Evolutionary conservation across 1,284 basidiomycete genomes (phyloP).

Genomic region (Rhodotorula sp.): DNA sequence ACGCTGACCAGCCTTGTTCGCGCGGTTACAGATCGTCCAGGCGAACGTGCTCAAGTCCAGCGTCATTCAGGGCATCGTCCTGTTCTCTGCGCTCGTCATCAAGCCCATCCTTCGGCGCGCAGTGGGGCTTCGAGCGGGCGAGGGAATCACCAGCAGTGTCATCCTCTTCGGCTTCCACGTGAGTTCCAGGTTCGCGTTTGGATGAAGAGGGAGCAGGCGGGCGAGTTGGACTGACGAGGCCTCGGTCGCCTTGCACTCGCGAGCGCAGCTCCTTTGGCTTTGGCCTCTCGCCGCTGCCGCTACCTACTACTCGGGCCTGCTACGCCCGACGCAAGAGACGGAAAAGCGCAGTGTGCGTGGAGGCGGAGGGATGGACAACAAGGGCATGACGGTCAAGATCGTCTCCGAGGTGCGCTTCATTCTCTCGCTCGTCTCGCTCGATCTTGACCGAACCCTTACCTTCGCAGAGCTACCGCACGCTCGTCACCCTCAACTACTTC

Average conservation of each 20-base stretch:
- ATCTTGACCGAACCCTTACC: not conserved
- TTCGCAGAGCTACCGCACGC: constrained; percentile 58
- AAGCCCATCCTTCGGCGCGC: constrained; percentile 35
- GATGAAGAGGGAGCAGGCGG: not conserved
- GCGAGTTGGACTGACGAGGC: not conserved
- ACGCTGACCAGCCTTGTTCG: not conserved
- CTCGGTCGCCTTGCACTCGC: no score
- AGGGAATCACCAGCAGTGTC: constrained; percentile 27
- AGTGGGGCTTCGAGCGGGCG: constrained; percentile 13
- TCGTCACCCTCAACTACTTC: constrained; percentile 76
- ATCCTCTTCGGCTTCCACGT: constrained; percentile 36
- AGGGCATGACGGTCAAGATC: constrained; percentile 28
- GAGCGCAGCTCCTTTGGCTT: constrained; percentile 31
- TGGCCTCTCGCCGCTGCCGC: constrained; percentile 36
- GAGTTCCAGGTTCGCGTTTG: not conserved
- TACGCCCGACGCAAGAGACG: constrained; percentile 23
- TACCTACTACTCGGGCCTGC: constrained; percentile 37
- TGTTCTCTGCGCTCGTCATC: constrained; percentile 37
- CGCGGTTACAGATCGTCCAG: constrained; percentile 26
- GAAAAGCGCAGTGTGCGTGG: constrained; percentile 18
- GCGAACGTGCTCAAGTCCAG: constrained; percentile 35
- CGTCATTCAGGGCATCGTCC: constrained; percentile 34
- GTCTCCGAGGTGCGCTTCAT: constrained; percentile 30
- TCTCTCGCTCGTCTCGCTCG: no score
- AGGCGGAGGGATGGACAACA: not conserved